phyloP scores from a whole-genome alignment of 1,284 basidiomycete genomes.

The Phaffia rhodozyma region DNA sequence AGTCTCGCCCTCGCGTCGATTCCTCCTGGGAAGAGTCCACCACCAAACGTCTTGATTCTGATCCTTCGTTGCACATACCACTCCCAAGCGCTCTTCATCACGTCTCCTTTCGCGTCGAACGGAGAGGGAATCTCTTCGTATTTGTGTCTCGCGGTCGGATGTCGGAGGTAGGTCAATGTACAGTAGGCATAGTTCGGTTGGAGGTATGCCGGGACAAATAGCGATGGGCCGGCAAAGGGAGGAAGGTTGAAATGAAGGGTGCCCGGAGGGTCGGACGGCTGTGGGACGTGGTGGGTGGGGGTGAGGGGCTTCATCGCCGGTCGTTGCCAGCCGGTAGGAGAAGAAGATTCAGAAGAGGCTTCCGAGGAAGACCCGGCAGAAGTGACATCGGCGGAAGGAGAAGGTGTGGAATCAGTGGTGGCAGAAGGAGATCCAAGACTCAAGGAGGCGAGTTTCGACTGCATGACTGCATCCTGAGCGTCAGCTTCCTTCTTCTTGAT shows the following conservation, averaged over 20 bases:
- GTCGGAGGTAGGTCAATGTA: constrained; percentile 84
- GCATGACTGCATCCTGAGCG: too few species aligned
- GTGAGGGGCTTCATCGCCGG: constrained; percentile 19
- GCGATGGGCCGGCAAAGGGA: constrained; percentile 72
- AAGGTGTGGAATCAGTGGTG: too few species aligned
- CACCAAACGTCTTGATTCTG: constrained; percentile 6
- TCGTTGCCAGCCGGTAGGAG: constrained; percentile 10
- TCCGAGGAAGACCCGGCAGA: constrained; percentile 13
- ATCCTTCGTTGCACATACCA: constrained; percentile 59
- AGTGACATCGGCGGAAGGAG: neutral
- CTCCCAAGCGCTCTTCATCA: constrained; percentile 75
- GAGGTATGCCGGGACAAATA: constrained; percentile 92
- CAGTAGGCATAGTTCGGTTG: constrained; percentile 85
- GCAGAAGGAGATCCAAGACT: too few species aligned
- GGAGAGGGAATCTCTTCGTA: constrained; percentile 90
- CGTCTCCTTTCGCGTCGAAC: constrained; percentile 81
- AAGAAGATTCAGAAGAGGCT: constrained; percentile 1
- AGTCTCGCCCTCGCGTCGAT: constrained; percentile 46
- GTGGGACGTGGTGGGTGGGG: constrained; percentile 20
- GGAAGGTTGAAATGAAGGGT: constrained; percentile 62
- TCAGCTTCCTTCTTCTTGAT: too few species aligned
- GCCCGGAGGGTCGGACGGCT: constrained; percentile 18
- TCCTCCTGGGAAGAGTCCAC: constrained; percentile 14
- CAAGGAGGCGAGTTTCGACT: too few species aligned
- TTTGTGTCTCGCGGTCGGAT: constrained; percentile 83